These are phyloP conservation scores for Dissophora globulifera DNA, from an alignment of 192 early-diverging fungal species.

Conservation along the genomic window DNA sequence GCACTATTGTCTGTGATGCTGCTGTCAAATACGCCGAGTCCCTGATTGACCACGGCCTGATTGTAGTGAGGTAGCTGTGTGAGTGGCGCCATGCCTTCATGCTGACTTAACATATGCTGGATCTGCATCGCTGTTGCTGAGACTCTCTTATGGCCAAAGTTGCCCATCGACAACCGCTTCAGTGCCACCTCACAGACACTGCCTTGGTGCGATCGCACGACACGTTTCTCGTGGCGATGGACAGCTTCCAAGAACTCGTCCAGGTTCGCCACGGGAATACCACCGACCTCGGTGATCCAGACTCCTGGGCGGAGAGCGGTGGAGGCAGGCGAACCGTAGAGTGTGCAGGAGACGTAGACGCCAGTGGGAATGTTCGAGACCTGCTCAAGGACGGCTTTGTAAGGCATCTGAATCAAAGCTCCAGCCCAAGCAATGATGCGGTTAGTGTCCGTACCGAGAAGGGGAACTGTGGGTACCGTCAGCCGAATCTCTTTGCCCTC, in stretches of 20 bases:
- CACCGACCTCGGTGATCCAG: slow-evolving; percentile 81
- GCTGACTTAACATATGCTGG: slow-evolving; percentile 11
- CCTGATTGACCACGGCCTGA: not conserved
- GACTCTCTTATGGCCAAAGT: not conserved
- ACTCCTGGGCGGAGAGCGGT: slow-evolving; percentile 71
- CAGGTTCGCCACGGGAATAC: slow-evolving; percentile 64
- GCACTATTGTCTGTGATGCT: too few relatives aligned
- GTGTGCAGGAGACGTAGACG: slow-evolving; percentile 70
- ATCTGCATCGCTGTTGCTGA: slow-evolving; percentile 5
- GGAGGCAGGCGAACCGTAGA: slow-evolving; percentile 72
- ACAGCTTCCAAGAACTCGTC: slow-evolving; percentile 73
- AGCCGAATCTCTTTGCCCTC: slow-evolving; percentile 75
- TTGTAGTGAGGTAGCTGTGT: too few relatives aligned
- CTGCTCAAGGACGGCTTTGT: slow-evolving; percentile 76
- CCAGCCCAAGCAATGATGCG: slow-evolving; percentile 88
- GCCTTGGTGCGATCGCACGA: slow-evolving; percentile 51
- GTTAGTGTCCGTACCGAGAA: slow-evolving; percentile 65
- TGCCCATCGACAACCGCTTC: slow-evolving; percentile 52
- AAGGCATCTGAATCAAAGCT: slow-evolving; percentile 77
- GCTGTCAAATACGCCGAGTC: not conserved
- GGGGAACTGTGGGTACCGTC: slow-evolving; percentile 69
- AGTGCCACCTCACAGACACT: slow-evolving; percentile 59
- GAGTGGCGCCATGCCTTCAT: slow-evolving; percentile 1
- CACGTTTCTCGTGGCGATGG: slow-evolving; percentile 57
- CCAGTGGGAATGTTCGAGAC: slow-evolving; percentile 70